Base-by-base conservation (phyloP, 1,284 basidiomycete species). In the Ceratobasidium theobromae region DNA sequence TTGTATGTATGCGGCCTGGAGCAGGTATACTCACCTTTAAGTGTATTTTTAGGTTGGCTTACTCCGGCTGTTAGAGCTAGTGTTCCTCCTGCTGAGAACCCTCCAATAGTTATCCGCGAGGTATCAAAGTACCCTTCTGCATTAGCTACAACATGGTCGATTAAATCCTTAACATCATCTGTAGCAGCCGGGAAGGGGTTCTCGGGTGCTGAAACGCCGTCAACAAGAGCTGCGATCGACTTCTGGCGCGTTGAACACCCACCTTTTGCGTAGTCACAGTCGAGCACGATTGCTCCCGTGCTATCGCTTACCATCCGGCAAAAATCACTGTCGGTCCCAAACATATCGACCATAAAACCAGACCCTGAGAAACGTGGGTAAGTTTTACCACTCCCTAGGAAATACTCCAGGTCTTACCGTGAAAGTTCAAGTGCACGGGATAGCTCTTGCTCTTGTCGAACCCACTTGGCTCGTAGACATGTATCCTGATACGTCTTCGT, bases 401-500 rank as follows among this genome's bases (percentile, higher is more conserved):
- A n/a, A 4, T 30, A 32, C 5, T 30, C 2, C 3, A 5, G 11
- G 49, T 12, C 58, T 32, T 21, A 62, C 66, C 58, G 32, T 67
- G 66, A 23, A 54, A 35, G 23, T 65, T 67, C 16, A 67, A 48
- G 40, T 67, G 60, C 48, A 67, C 66, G 2, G 66, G 66, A 41
- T 53, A 49, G 16, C 14, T 25, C 28, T 53, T 43, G 16, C 21
- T 18, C 35, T 32, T 51, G 32, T 35, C 23, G 23, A 40, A 38
- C 8, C 5, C 43, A 1, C 6, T 48, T 14, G 65, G 54, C 18
- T 40, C 43, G 30, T 53, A 66, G 4, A 48, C 46, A 25, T 51
- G 46, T 5, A 51, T 28, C 18, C 27, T 18, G 40, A 57, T 66
- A 14, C 14, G 27, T 14, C 53, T 18, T 28, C 28, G 25, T 2